phyloP scores from a whole-genome alignment of 306 rosid species.

The Prinsepia uniflora region DNA sequence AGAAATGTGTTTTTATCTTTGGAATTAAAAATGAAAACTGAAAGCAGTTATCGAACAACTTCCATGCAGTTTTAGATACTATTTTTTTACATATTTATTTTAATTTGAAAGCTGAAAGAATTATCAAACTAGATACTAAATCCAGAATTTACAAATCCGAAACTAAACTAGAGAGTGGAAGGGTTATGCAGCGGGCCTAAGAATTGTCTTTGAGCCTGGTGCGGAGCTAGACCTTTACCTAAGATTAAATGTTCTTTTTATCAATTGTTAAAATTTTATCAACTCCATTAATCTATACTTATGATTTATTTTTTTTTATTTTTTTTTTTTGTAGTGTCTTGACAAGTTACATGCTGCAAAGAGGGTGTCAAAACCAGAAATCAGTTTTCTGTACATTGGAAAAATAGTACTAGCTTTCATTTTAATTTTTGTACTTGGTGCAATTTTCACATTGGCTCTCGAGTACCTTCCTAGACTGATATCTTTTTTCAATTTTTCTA shows the following conservation, averaged over 20 bases:
- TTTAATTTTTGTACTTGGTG: slow-evolving; percentile 59
- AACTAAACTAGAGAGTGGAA: too few relatives aligned
- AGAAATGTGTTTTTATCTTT: too few relatives aligned
- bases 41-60: too few relatives aligned
- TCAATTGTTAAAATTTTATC: not conserved
- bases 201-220: too few relatives aligned
- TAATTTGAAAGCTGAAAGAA: too few relatives aligned
- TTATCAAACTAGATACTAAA: too few relatives aligned
- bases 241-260: not conserved
- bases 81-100: too few relatives aligned
- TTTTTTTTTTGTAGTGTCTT: slow-evolving; percentile 38
- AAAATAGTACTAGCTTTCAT: slow-evolving; percentile 55
- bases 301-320: too few relatives aligned
- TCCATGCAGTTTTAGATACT: too few relatives aligned
- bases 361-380: slow-evolving; percentile 29
- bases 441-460: slow-evolving; percentile 57
- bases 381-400: slow-evolving; percentile 40
- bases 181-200: too few relatives aligned
- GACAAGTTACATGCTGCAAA: slow-evolving; percentile 21
- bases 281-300: slow-evolving; percentile 16
- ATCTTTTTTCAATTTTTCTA: slow-evolving; percentile 29
- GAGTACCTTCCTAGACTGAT: slow-evolving; percentile 64
- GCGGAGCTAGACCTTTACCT: not conserved
- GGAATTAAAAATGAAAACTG: too few relatives aligned
- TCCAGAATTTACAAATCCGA: too few relatives aligned